phyloP scores from a whole-genome alignment of 2,329 filamentous ascomycete species.

The Diaporthe longicolla region DNA sequence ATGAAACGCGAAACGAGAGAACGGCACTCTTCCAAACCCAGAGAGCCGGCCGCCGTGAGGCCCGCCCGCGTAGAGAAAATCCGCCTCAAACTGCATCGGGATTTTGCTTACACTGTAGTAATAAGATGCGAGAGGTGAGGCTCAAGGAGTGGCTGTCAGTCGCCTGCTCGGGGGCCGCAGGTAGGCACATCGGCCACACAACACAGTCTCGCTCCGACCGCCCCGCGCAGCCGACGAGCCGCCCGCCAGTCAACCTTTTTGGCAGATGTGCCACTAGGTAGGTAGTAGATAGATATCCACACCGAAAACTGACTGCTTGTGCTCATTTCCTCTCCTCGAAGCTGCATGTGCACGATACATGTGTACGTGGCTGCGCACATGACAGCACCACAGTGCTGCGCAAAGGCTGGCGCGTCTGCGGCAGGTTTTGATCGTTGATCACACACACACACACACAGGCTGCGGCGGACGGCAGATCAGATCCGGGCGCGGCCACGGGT shows the following conservation, averaged over 20 bases:
- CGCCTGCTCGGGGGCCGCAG: not conserved
- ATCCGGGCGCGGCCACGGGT: conserved; percentile 1
- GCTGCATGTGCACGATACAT: not conserved
- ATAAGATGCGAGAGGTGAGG: no score
- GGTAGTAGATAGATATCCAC: no score
- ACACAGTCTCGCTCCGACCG: not conserved
- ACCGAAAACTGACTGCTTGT: not conserved
- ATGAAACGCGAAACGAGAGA: conserved; percentile 27
- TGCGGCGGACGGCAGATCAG: conserved; percentile 2
- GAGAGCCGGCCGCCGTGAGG: conserved; percentile 6
- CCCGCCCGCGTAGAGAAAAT: not conserved
- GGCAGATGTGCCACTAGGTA: not conserved
- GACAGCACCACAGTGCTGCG: not conserved
- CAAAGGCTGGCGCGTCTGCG: conserved; percentile 4
- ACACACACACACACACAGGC: not conserved
- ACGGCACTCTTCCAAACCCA: not conserved
- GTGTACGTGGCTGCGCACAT: conserved; percentile 9
- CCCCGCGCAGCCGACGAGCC: no score
- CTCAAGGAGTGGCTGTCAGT: not conserved
- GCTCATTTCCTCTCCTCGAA: not conserved
- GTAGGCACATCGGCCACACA: not conserved
- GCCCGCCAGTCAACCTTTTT: not conserved
- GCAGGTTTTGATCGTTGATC: not conserved
- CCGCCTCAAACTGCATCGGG: not conserved
- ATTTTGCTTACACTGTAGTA: not conserved